Evolutionary conservation across 2,329 filamentous ascomycete species (phyloP), one percentile per base, ranked within the genome.

Genomic region (Zarea fungicola): DNA sequence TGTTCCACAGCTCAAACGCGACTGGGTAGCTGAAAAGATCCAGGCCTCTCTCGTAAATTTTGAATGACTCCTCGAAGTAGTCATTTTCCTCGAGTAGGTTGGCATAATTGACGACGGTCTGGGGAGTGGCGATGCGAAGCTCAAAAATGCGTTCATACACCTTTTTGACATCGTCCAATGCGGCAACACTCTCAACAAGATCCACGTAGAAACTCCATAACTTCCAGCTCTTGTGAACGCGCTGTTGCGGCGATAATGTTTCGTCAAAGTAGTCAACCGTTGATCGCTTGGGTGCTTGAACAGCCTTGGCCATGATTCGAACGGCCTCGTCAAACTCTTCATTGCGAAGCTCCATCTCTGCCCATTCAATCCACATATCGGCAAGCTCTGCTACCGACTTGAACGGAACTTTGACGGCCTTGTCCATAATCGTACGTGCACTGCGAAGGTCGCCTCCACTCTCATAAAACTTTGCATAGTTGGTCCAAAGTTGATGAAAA

Each of bases 201-300:
- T 99, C 93, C 34, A 99, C 91, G 60, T 99, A 99, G 73, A 99
- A 99, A 68, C 90, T 96, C 93, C 93, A 99, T 10, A 99, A 72
- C 66, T 97, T 99, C 93, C 93, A 99, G 64, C 89, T 96, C 75
- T 99, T 99, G 72, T 99, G 93, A 3, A 99, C 88, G 54, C 95
- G 82, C 71, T 97, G 93, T 65, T 99, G 93, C 4, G 93, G 92
- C 2, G 89, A 90, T 6, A 99, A 73, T 0, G 81, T 89, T 64
- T 99, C 95, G 64, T 99, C 93, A 62, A 97, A 99, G 65, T 97
- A 99, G 71, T 99, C 93, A n/a, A 99, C 90, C 2, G 84, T 95
- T n/a, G 92, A 96, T 56, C 89, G 77, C 68, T 97, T 97, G 0
- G 93, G 91, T n/a, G 93, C 89, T 65, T 96, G 91, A 5, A 93